Conservation (phyloP, 2,329 filamentous ascomycete species). For the Diaporthe vexans region DNA sequence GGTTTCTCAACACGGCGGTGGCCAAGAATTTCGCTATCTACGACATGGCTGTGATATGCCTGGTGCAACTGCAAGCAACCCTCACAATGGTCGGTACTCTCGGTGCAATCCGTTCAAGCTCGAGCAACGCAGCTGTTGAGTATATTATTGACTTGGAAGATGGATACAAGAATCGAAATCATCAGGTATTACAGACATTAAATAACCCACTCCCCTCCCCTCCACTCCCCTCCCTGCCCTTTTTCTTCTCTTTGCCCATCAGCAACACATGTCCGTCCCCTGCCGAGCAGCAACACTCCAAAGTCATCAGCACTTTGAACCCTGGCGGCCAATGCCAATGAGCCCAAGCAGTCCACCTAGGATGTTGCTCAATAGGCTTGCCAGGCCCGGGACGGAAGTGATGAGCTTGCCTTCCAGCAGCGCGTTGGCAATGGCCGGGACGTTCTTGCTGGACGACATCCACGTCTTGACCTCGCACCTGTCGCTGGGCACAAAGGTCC, state of each 20-base stretch:
- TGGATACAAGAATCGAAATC: not conserved
- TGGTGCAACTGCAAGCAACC: not conserved
- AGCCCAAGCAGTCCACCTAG: not conserved
- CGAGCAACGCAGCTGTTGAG: not conserved
- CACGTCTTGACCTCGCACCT: slow-evolving; percentile 31
- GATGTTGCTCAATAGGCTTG: slow-evolving; percentile 5
- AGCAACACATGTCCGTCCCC: not conserved
- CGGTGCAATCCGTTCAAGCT: too few relatives aligned
- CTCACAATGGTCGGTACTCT: not conserved
- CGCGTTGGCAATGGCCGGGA: slow-evolving; percentile 24
- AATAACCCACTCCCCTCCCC: not conserved
- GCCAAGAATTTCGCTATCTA: not conserved
- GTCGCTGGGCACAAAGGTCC: slow-evolving; percentile 41
- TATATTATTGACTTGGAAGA: not conserved
- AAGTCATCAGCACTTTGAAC: slow-evolving; percentile 5
- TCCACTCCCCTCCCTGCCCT: not conserved
- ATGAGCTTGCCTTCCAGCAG: slow-evolving; percentile 35
- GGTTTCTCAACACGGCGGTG: not conserved
- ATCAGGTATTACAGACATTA: not conserved
- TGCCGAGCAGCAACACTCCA: not conserved
- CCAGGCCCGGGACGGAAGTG: slow-evolving; percentile 19
- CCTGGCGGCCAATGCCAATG: slow-evolving; percentile 11
- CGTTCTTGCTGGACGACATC: slow-evolving; percentile 30
- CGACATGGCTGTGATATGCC: not conserved
- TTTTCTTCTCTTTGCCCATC: not conserved